Base-by-base conservation (phyloP, 108 stramenopile species). In the Skeletonema tropicum region DNA sequence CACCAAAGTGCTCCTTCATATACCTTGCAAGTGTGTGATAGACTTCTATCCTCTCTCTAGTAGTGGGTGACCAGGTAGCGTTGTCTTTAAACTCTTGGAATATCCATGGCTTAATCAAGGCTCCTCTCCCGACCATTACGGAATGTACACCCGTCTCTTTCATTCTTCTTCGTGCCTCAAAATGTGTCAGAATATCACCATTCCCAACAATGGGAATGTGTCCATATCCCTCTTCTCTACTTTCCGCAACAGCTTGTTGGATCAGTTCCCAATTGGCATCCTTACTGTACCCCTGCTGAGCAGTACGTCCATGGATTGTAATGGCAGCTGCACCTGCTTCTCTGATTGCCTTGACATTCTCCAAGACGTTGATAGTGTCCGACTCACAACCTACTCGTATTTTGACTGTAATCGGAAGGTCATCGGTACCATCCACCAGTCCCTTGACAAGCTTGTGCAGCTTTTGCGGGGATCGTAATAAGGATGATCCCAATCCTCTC, bases 91-190 rank as follows among this genome's bases (percentile, higher is more conserved):
- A 39, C 38, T 39, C 38, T 39, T 39, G 11, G 38, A 39, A 39
- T 39, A 39, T 39, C 38, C 38, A 39, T 2, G 85, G 85, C 23
- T 79, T 80, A 23, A 68, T 69, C 1, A 86, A 46, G 2, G 85
- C 85, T 11, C 82, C 85, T 64, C 85, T 55, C 17, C 85, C 85
- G 10, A 86, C 79, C 82, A 86, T 83, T 13, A 83, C 69, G 3
- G 70, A 55, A 60, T 80, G 79, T 2, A 76, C 83, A 23, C 79
- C 75, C 5, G 79, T 55, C 13, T 79, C 76, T 46, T 66, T 76
- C 21, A 83, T 80, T 26, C 79, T 39, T 30, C 74, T 42, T 33
- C 23, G 55, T 12, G 82, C 85, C 57, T 86, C 85, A 35, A 52
- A 83, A 30, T 80, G 64, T 9, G 78, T 80, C 42, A 83, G 55